A percentile compares a stretch with the other conserved stretches of the same genome.
These are phyloP conservation scores for Vigna nakashimae DNA, from an alignment of 306 rosid genomes.

Conservation along the genomic window DNA sequence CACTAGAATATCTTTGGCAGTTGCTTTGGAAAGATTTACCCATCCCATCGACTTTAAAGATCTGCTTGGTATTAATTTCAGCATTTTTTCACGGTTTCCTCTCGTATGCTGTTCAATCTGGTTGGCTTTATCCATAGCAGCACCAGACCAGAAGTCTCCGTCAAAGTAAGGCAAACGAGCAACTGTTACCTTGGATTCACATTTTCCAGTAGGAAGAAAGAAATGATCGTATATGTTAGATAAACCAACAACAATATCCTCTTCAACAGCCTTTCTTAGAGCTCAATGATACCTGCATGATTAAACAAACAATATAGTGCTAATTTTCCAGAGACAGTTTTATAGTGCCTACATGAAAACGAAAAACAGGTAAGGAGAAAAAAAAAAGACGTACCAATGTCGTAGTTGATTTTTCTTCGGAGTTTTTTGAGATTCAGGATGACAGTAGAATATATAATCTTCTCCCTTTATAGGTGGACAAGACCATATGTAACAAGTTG, in stretches of 20 bases:
- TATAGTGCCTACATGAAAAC: not conserved
- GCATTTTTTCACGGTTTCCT: constrained; percentile 36
- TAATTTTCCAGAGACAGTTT: not conserved
- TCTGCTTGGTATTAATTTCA: constrained; percentile 43
- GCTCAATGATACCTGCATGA: constrained; percentile 62
- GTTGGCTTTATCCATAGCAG: constrained; percentile 52
- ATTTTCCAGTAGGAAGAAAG: constrained; percentile 51
- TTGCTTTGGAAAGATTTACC: constrained; percentile 50
- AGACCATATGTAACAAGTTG: constrained; percentile 69
- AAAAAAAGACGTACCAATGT: constrained; percentile 57
- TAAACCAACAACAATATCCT: constrained; percentile 58
- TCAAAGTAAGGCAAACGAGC: constrained; percentile 77
- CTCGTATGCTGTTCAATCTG: constrained; percentile 42
- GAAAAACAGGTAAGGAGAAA: not conserved
- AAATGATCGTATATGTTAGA: constrained; percentile 64
- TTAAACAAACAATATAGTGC: not conserved
- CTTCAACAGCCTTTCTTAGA: constrained; percentile 61
- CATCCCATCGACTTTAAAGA: constrained; percentile 65
- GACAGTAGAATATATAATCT: constrained; percentile 69
- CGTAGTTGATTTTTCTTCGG: constrained; percentile 67
- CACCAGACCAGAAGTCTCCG: constrained; percentile 67
- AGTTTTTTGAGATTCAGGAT: constrained; percentile 64
- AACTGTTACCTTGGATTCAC: constrained; percentile 57
- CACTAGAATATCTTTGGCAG: constrained; percentile 61
- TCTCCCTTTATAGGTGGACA: constrained; percentile 71